Evolutionary conservation across 352 stramenopile genomes (phyloP), one percentile per base, ranked within the genome.

Genomic region (Pythium grandisporangium): DNA sequence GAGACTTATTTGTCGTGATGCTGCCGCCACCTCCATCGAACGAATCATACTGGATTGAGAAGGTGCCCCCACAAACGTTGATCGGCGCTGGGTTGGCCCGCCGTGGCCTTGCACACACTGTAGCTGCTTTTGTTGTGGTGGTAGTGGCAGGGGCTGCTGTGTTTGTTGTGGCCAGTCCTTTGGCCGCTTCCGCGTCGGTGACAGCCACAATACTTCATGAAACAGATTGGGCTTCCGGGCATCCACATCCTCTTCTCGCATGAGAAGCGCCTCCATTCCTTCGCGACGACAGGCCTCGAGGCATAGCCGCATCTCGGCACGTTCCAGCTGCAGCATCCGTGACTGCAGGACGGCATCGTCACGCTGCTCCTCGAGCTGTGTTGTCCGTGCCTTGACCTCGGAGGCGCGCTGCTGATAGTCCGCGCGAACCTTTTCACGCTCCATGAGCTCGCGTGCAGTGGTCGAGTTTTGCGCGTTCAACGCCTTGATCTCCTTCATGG

Each of bases 161-260:
- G n/a, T n/a, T n/a, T n/a, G n/a, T n/a, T n/a, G n/a, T n/a, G n/a
- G n/a, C n/a, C n/a, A n/a, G n/a, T n/a, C n/a, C n/a, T n/a, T n/a
- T n/a, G n/a, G n/a, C n/a, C n/a, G n/a, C n/a, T n/a, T n/a, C n/a
- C n/a, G n/a, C n/a, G n/a, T n/a, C 24, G 53, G 48, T 6, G 38
- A 58, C 2, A 38, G 37, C 30, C 49, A 29, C 23, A 51, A 33
- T 19, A 74, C 25, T 27, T 80, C 61, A 20, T 45, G 59, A 36
- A 81, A 84, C 3, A 82, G 30, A 4, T 58, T 66, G 14, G 53
- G 57, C 21, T 66, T 73, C 5, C 54, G 66, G 30, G 66, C 66
- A 32, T 82, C 53, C 1, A 69, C 42, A 22, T 90, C 76, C 63
- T 90, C 76, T 62, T 90, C 76, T 2, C 76, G 62, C 73, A 90